Base-by-base conservation (phyloP, 2,329 filamentous ascomycete species). In the Diplodia scrobiculata region DNA sequence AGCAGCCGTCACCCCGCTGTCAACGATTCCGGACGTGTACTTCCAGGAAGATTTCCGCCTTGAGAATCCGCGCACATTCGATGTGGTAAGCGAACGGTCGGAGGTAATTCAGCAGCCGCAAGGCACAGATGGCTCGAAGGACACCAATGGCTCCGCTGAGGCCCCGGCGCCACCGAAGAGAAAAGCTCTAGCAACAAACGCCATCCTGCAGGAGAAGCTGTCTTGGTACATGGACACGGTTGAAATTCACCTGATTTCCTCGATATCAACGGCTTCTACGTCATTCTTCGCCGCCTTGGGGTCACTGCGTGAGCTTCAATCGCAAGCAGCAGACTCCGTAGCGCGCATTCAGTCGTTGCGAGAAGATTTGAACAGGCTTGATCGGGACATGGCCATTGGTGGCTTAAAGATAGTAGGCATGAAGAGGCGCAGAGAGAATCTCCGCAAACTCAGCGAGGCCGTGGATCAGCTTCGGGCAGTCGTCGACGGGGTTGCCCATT, bases 201-300 rank as follows among this genome's bases (percentile, higher is more conserved):
- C 95, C 0, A 99, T 99, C 67, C 78, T 99, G 41, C 95, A 99
- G 76, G 95, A 99, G 78, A 99, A 99, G 78, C 82, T 99, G 13
- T 98, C 95, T 0, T 99, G 95, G 95, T 99, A 99, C 77, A 97
- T 99, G 92, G 95, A 99, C 76, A 99, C 95, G 0, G 92, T 99
- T 25, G 95, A 99, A 76, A 92, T 99, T 65, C 95, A 99, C 75
- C 82, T 99, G 7, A 97, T 99, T 71, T 92, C 91, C 36, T 97
- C 93, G 0, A 99, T 99, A 69, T 98, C 94, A 2, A 92, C 91
- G 0, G 95, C 95, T 1, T 98, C 95, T 0, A 92, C 92, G 0
- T 97, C 94, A 0, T 99, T 99, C 77, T 99, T 99, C 73, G 93
- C 92, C 0, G 95, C 95, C 0, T 82, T 99, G 0, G 94, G 95